Evolutionary conservation across 2,329 filamentous ascomycete species (phyloP), one percentile per base, ranked within the genome.

Genomic region (Myriangium duriaei): DNA sequence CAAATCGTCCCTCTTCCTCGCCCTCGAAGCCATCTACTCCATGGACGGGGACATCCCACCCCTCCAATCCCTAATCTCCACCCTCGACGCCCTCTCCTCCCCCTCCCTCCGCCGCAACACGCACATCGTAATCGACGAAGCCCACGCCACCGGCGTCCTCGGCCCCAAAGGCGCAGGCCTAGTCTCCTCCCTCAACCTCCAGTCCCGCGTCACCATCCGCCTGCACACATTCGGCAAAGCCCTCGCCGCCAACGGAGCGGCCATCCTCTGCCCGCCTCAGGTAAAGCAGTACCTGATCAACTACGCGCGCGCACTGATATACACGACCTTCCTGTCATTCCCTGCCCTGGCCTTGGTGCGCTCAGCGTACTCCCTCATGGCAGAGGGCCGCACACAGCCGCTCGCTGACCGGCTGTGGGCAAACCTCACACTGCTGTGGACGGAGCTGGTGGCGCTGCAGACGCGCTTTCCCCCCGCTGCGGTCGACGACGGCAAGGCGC

Each of bases 41-140:
- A 91, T 91, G 83, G 82, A 88, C 37, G 83, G 83, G 0, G 81
- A 87, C 47, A 59, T 83, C 12, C 72, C 72, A 0, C 79, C 78
- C 0, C 59, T 91, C 9, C 49, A 51, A 9, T 67, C 74, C 4
- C 71, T 87, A 12, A 65, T 80, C 1, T 55, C 65, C 0, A 61
- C 71, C 4, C 68, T 80, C 0, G 67, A 79, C 29, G 55, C 60
- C 1, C 49, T 69, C 0, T 57, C 85, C 0, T 72, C 76, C 0
- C 16, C 13, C 11, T 14, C 11, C 11, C 15, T 15, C 6, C 42
- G 43, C 0, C 66, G 66, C 0, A 82, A 81, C 32, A 73, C 69
- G 0, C 64, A 78, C 40, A 58, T 82, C 4, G 64, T 81, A 7
- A 68, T 82, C 1, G 79, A 82, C 41, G 78, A 82, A 51, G 78